These are phyloP conservation scores for Falciphora oryzae DNA, from an alignment of 2,329 filamentous ascomycete genomes.

Conservation along the genomic window DNA sequence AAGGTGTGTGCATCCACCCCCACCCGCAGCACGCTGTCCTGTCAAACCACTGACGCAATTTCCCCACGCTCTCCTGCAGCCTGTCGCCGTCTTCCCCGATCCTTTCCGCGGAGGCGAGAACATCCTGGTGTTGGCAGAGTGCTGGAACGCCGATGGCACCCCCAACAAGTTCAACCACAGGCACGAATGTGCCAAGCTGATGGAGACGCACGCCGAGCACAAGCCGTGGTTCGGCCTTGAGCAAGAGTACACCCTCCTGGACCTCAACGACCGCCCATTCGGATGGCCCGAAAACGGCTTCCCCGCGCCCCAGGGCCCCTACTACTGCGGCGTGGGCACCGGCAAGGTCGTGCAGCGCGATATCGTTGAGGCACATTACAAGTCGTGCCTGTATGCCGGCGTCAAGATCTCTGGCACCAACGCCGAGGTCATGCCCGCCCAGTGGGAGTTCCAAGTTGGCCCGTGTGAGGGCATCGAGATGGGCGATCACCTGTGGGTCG, in stretches of 20 bases:
- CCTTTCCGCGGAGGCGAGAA: constrained; percentile 78
- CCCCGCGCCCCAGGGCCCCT: constrained; percentile 88
- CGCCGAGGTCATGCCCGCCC: constrained; percentile 85
- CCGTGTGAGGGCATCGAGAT: constrained; percentile 81
- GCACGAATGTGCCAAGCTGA: constrained; percentile 82
- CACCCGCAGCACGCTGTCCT: background rate
- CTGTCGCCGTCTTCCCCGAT: constrained; percentile 63
- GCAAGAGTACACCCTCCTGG: constrained; percentile 94
- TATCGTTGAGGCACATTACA: constrained; percentile 82
- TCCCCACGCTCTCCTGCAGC: constrained; percentile 5
- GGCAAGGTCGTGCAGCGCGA: constrained; percentile 98
- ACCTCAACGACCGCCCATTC: constrained; percentile 79
- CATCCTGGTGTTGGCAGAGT: constrained; percentile 90
- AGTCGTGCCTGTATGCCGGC: constrained; percentile 72
- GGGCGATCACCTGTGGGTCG: constrained; percentile 95
- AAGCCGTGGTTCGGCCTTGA: constrained; percentile 98
- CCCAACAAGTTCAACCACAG: constrained; percentile 99
- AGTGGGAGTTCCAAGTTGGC: constrained; percentile 74
- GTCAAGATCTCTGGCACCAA: constrained; percentile 98
- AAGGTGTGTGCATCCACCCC: constrained; percentile 8
- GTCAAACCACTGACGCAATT: background rate
- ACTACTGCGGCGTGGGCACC: constrained; percentile 97
- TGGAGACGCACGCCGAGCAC: constrained; percentile 77
- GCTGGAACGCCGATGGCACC: constrained; percentile 87
- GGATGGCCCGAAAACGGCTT: constrained; percentile 86